Percentiles rank a stretch among this genome's conserved stretches.
phyloP scores from a whole-genome alignment of 2,329 filamentous ascomycete genomes.

The Apiospora kogelbergensis region DNA sequence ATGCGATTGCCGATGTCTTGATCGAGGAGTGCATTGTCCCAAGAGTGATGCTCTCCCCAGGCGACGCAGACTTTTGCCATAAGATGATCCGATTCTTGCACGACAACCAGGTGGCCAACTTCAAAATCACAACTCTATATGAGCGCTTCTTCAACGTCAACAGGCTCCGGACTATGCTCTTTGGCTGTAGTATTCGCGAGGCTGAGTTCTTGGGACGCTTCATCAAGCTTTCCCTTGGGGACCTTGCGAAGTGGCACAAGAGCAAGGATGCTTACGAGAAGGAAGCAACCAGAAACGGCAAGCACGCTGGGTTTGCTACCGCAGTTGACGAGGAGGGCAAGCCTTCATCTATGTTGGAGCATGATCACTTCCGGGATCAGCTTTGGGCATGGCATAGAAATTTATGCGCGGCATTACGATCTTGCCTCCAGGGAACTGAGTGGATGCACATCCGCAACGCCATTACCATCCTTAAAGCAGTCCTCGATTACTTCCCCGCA shows the following conservation, averaged over 20 bases:
- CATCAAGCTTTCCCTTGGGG: conserved; percentile 75
- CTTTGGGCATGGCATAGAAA: conserved; percentile 90
- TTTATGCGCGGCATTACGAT: conserved; percentile 75
- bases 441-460: conserved; percentile 99
- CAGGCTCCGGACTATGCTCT: conserved; percentile 78
- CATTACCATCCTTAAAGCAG: conserved; percentile 80
- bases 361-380: conserved; percentile 81
- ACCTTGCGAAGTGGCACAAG: conserved; percentile 81
- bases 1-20: conserved; percentile 70
- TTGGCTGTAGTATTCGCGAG: conserved; percentile 85
- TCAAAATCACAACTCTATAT: conserved; percentile 81
- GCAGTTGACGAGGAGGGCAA: conserved; percentile 70
- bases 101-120: conserved; percentile 78
- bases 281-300: conserved; percentile 65
- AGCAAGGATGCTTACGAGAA: conserved; percentile 77
- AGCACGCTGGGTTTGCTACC: conserved; percentile 76
- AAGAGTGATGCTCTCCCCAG: conserved; percentile 76
- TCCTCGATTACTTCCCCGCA: conserved; percentile 81
- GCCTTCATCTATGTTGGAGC: conserved; percentile 72
- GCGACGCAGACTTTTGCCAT: conserved; percentile 88
- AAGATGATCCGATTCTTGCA: conserved; percentile 86
- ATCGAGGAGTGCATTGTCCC: conserved; percentile 94
- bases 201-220: conserved; percentile 93
- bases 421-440: conserved; percentile 78
- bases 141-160: conserved; percentile 84